phyloP scores from a whole-genome alignment of 345 rosid species.

The Eucalyptus albens region DNA sequence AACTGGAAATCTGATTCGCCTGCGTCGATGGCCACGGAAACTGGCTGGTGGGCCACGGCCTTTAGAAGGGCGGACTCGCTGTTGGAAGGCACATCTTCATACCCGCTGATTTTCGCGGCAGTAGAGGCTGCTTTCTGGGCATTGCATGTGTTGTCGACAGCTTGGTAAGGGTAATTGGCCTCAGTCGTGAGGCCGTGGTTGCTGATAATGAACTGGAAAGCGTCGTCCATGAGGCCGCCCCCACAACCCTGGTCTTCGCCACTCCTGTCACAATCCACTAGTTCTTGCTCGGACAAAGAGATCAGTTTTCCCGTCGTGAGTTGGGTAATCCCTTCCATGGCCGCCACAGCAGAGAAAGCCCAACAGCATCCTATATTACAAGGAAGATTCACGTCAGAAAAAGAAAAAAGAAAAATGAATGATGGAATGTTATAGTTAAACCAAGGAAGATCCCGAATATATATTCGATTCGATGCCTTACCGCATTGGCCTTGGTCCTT shows the following conservation, averaged over 20 bases:
- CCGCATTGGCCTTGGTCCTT: constrained; percentile 1
- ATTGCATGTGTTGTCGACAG: background rate
- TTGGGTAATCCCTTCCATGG: constrained; percentile 1
- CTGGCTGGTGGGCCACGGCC: background rate
- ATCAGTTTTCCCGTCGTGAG: background rate
- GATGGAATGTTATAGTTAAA: background rate
- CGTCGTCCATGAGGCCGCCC: constrained; percentile 1
- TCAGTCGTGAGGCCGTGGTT: background rate
- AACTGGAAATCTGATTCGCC: background rate
- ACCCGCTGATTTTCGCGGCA: background rate
- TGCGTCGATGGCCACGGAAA: background rate
- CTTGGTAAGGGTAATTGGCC: background rate
- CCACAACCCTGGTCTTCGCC: background rate
- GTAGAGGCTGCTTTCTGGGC: background rate
- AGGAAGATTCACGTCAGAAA: background rate
- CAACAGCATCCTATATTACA: background rate
- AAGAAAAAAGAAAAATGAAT: background rate
- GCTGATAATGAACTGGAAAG: background rate
- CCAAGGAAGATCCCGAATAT: background rate
- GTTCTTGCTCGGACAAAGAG: constrained; percentile 1
- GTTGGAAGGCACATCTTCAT: background rate
- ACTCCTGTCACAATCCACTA: background rate
- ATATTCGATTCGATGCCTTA: background rate
- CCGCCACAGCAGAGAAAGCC: constrained; percentile 2
- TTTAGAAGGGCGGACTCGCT: background rate